Evolutionary conservation across 2,329 filamentous ascomycete species (phyloP), one percentile per base, ranked within the genome.

Genomic region (Colletotrichum eleusines): DNA sequence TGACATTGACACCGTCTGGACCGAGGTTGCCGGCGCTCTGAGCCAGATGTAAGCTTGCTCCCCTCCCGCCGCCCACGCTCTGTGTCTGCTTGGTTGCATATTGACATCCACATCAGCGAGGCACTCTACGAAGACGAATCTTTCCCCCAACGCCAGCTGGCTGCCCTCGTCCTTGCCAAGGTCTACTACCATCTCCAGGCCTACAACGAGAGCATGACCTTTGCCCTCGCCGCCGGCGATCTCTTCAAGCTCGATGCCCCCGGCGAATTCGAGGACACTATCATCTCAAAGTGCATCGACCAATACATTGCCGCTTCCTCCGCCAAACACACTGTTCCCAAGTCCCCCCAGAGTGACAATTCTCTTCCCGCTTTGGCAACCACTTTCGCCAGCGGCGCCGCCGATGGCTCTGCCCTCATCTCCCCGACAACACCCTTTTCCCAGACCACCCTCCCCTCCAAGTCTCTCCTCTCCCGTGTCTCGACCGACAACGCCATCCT

Each of bases 131-230:
- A 99, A 87, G 95, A 99, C 84, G 94, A 97, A 77, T 88, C 89
- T 72, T 99, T 99, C 78, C 93, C 95, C 59, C 93, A 99, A 81
- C 94, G 95, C 78, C 93, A 96, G 81, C 91, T 99, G 67, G 96
- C 96, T 66, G 96, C 96, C 64, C 88, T 99, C 60, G 94, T 99
- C 65, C 92, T 97, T 53, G 93, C 96, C 76, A 99, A 99, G 87
- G 94, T 98, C 75, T 99, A 98, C 85, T 99, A 98, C 80, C 96
- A 99, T 80, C 90, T 99, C 63, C 94, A 98, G 83, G 96, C 96
- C 81, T 99, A 99, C 86, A 96, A 98, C 80, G 96, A 99, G 85
- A 98, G 95, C 83, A 98, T 99, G 95, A 93, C 94, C 63, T 98
- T 99, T 82, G 96, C 96, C 74, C 89, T 99, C 55, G 95, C 94